A percentile compares a stretch with the other conserved stretches of the same genome.
Conservation (phyloP, 2,329 filamentous ascomycete genomes). For the Lasiodiplodia sp. region DNA sequence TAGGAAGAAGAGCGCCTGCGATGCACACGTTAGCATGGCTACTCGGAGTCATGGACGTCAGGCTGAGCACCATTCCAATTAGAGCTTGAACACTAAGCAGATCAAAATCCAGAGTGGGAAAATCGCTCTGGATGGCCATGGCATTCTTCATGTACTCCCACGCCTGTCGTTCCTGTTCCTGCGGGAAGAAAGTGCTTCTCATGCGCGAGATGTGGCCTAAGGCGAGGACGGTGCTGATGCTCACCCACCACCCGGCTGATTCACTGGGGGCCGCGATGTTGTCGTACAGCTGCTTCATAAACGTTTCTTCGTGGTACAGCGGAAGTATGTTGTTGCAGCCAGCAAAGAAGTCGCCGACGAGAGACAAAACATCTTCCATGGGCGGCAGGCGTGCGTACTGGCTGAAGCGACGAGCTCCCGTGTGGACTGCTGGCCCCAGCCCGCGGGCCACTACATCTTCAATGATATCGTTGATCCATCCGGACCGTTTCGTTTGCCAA, state of each 20-base stretch:
- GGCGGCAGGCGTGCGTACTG: neutral
- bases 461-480: slow-evolving; percentile 22
- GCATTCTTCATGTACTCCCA: slow-evolving; percentile 21
- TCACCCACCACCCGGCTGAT: slow-evolving; percentile 1
- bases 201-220: neutral
- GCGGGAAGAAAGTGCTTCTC: slow-evolving; percentile 9
- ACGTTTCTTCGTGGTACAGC: slow-evolving; percentile 8
- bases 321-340: neutral
- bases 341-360: slow-evolving; percentile 2
- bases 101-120: neutral
- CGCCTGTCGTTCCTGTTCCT: slow-evolving; percentile 2
- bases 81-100: slow-evolving; percentile 9
- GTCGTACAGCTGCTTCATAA: slow-evolving; percentile 6
- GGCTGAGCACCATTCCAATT: slow-evolving; percentile 11
- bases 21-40: neutral
- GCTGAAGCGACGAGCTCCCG: neutral
- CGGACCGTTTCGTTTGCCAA: neutral
- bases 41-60: no score
- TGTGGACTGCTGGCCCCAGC: neutral
- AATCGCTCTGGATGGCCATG: slow-evolving; percentile 3
- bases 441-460: slow-evolving; percentile 7
- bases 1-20: slow-evolving; percentile 2
- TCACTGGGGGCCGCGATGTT: neutral
- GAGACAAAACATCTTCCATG: slow-evolving; percentile 6
- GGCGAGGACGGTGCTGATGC: slow-evolving; percentile 9